A percentile compares a stretch with the other conserved stretches of the same genome.
These are phyloP conservation scores for Lolium rigidum DNA, from an alignment of 176 grass and related monocot genomes.

Conservation along the genomic window DNA sequence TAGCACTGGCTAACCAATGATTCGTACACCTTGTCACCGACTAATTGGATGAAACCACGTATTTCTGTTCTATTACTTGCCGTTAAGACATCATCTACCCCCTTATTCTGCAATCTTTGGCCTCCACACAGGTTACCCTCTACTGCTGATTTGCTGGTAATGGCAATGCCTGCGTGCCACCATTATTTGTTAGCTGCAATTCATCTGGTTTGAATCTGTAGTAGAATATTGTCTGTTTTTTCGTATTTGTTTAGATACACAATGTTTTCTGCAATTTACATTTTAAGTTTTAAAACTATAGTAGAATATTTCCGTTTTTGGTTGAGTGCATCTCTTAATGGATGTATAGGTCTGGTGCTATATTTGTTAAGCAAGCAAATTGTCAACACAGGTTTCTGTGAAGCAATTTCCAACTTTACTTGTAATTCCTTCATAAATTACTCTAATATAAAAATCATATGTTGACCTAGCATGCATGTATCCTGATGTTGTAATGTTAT, in stretches of 20 bases:
- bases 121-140: background rate
- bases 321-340: background rate
- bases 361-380: background rate
- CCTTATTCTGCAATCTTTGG: background rate
- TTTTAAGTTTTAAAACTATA: background rate
- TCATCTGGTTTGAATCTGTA: background rate
- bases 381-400: background rate
- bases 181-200: conserved; percentile 11
- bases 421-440: background rate
- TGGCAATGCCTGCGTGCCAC: background rate
- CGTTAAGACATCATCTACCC: background rate
- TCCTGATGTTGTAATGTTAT: conserved; percentile 20
- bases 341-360: background rate
- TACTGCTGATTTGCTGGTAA: background rate
- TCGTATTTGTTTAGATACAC: background rate
- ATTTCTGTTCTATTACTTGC: background rate
- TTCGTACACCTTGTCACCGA: background rate
- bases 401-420: background rate
- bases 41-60: background rate
- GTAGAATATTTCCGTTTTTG: background rate
- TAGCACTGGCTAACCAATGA: background rate
- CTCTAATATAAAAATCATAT: background rate
- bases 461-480: background rate
- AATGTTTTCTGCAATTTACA: background rate
- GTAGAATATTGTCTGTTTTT: conserved; percentile 9